Evolutionary conservation across 73 alveolate genomes (phyloP), one percentile per base, ranked within the genome.

Genomic region (Symbiodinium pilosum): DNA sequence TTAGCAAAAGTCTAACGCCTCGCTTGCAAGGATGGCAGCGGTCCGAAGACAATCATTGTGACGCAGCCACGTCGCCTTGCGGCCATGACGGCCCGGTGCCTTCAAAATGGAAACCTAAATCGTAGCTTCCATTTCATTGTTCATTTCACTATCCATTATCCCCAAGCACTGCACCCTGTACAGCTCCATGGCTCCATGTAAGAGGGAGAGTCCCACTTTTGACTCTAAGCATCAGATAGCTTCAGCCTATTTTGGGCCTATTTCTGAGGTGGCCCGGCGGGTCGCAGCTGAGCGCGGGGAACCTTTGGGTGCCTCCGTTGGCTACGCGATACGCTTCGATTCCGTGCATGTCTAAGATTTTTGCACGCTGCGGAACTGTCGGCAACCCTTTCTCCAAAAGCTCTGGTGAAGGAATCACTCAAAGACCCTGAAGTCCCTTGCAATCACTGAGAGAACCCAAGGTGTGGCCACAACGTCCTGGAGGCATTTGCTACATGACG

Each of bases 401-500:
- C n/a, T n/a, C n/a, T n/a, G n/a, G n/a, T n/a, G n/a, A n/a, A n/a
- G n/a, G n/a, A n/a, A n/a, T n/a, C n/a, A n/a, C n/a, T n/a, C n/a
- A n/a, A n/a, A n/a, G n/a, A n/a, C n/a, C n/a, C n/a, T n/a, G n/a
- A n/a, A n/a, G n/a, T n/a, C n/a, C n/a, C n/a, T n/a, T n/a, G n/a
- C 2, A 0, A n/a, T n/a, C n/a, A n/a, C 32, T 16, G 73, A n/a
- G 32, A 54, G 2, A 54, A 54, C 73, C 20, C 32, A 40, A 91
- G 97, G 97, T 71, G 21, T 91, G 97, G 97, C 97, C 97, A 6
- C 87, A 91, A 32, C 97, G 88, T 0, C 97, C 97, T 2, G 97
- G 97, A 28, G 97, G 97, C 81, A 91, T 91, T 43, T 91, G 97
- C 75, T 91, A 91, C 97, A 91, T 91, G 97, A 91, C 97, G 97